Base-by-base conservation (phyloP, 2,329 filamentous ascomycete genomes). In the Didymella sp. region DNA sequence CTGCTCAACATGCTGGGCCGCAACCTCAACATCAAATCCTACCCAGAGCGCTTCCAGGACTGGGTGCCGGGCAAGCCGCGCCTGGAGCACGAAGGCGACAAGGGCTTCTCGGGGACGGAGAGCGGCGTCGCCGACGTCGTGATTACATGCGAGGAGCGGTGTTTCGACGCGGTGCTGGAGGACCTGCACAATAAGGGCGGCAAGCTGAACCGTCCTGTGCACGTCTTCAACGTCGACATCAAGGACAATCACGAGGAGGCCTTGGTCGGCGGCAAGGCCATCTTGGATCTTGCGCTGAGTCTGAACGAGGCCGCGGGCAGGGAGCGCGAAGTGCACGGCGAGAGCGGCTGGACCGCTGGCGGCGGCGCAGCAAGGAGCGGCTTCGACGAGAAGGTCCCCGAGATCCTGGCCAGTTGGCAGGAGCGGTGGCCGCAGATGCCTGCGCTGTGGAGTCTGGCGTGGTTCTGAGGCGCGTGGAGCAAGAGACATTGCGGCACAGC, bases 171-270 rank as follows among this genome's bases (percentile, higher is more conserved):
- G 4, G 95, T 99, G 30, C 85, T 99, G 11, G 95, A 99, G 69
- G 94, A 99, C 74, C 81, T 99, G 49, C 86, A 96, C 60, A 90
- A 87, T 68, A 86, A 96, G 60, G 95, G 94, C 7, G 87, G 89
- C 0, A 89, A 91, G 3, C 81, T 99, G 55, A 99, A 99, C 76
- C 83, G 92, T 2, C 93, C 95, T 0, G 95, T 99, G 0, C 95
- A 99, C 73, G 91, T 99, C 54, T 96, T 99, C 81, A 99, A 99
- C 69, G 89, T 99, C 51, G 95, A 99, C 74, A 99, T 99, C 72
- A 94, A 90, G 76, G 95, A 99, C 78, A 99, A 98, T 72, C 95
- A 98, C 72, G 94, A 99, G 75, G 95, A 99, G 77, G 95, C 95
- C 0, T 83, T 94, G 21, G 85, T 97, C 2, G 95, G 95, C 9